Base-by-base conservation (phyloP, 108 stramenopile genomes). In the Skeletonema tropicum region DNA sequence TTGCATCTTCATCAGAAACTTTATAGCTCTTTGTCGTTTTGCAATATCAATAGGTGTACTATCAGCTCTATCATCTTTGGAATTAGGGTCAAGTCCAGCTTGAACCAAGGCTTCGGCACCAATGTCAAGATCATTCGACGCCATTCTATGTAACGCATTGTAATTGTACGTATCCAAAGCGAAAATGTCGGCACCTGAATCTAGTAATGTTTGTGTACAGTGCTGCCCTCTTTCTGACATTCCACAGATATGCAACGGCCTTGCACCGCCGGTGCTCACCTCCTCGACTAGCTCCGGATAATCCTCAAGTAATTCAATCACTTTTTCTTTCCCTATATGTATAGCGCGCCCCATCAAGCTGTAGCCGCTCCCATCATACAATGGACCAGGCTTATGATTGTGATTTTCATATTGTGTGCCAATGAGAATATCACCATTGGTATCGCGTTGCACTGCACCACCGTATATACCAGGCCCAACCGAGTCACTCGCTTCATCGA, bases 401-500 rank as follows among this genome's bases (percentile, higher is more conserved):
- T 95, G 94, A 66, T 90, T 82, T 71, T 95, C 89, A 38, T 94
- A 91, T 71, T 94, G 93, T 39, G 72, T 63, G 32, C 93, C 93
- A 35, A 92, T 82, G 12, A 88, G 60, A 17, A 88, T 41, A 2
- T 77, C 61, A 3, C 91, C 91, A 2, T 73, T 57, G 11, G 3
- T 49, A 64, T 90, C 62, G 0, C 90, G 84, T 71, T 83, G 45
- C n/a, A 95, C 91, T 42, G 68, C 74, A 14, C 94, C 94, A 30
- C 91, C 90, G 73, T 95, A 95, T 38, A 95, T 95, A 19, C 94
- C 91, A 0, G 94, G 81, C 0, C 94, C 91, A n/a, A 92, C 94
- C 10, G 80, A 87, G 49, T 95, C 94, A 0, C 79, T 79, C 60
- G 89, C 92, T 6, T 90, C 89, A 57, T 94, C 90, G 65, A 94